A percentile compares a stretch with the other conserved stretches of the same genome.
phyloP scores from a whole-genome alignment of 805 yeast species.

The Cyberlindnera misumaiensis region DNA sequence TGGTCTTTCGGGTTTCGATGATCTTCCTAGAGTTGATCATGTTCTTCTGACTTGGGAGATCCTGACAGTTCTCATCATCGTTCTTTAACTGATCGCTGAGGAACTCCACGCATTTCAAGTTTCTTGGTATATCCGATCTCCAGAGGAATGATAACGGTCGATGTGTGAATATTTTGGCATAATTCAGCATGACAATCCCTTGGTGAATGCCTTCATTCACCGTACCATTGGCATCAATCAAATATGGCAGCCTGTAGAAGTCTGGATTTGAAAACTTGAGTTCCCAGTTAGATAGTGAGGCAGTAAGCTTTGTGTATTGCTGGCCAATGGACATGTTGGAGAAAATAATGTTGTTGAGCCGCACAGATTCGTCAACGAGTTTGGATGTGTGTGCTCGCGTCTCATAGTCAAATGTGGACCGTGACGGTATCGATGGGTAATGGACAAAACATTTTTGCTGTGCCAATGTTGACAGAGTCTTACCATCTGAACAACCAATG shows the following conservation, averaged over 20 bases:
- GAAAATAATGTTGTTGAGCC: constrained; percentile 39
- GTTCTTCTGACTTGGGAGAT: constrained; percentile 24
- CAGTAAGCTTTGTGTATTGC: constrained; percentile 33
- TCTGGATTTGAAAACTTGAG: constrained; percentile 39
- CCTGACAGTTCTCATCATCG: constrained; percentile 25
- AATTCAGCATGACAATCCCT: constrained; percentile 39
- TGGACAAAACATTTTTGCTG: constrained; percentile 28
- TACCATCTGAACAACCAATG: constrained; percentile 49
- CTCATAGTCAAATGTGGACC: constrained; percentile 37
- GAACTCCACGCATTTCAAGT: constrained; percentile 29
- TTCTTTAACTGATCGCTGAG: constrained; percentile 22
- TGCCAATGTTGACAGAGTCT: constrained; percentile 34
- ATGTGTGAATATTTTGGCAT: constrained; percentile 49
- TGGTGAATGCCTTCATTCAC: constrained; percentile 52
- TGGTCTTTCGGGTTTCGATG: constrained; percentile 46
- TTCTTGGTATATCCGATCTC: constrained; percentile 40
- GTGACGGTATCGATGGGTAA: constrained; percentile 33
- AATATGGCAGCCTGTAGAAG: constrained; percentile 33
- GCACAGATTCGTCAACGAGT: constrained; percentile 43
- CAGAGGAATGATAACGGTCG: constrained; percentile 47
- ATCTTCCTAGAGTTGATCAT: constrained; percentile 38
- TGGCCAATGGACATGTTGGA: constrained; percentile 31
- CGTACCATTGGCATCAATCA: constrained; percentile 35
- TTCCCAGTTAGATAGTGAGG: constrained; percentile 46
- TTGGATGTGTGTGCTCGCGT: constrained; percentile 40